Conservation (phyloP, 768 basidiomycete genomes). For the Trametes cingulata region DNA sequence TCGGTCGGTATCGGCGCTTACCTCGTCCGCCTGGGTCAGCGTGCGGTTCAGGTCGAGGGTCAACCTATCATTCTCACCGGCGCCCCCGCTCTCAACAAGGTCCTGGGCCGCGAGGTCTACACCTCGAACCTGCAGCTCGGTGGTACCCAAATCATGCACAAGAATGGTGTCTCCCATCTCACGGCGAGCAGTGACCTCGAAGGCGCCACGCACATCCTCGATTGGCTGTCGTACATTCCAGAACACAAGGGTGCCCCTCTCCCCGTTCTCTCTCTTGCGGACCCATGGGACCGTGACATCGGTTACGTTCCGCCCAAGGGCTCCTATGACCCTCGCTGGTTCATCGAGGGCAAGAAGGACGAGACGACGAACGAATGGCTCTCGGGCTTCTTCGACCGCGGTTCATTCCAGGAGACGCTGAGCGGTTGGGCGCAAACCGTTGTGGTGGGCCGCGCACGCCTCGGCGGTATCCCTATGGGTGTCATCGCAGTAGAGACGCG, state of each 20-base stretch:
- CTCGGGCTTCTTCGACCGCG: conserved; percentile 95
- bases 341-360: conserved; percentile 92
- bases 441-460: conserved; percentile 92
- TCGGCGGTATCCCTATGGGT: conserved; percentile 96
- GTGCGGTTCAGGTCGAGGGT: conserved; percentile 98
- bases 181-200: conserved; percentile 95
- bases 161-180: conserved; percentile 98
- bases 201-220: conserved; percentile 89
- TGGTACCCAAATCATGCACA: conserved; percentile 99
- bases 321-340: conserved; percentile 96
- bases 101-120: conserved; percentile 97
- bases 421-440: conserved; percentile 99
- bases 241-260: conserved; percentile 77
- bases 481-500: conserved; percentile 98
- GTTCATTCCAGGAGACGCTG: conserved; percentile 97
- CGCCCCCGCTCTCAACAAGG: conserved; percentile 96
- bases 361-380: conserved; percentile 76
- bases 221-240: conserved; percentile 95
- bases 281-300: conserved; percentile 92
- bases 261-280: conserved; percentile 72
- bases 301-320: conserved; percentile 90
- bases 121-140: conserved; percentile 98
- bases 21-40: conserved; percentile 95
- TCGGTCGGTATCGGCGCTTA: conserved; percentile 99
- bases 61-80: conserved; percentile 99